Conservation (phyloP, 371 early-diverging fungal species). For the Ordospora pajunii region DNA sequence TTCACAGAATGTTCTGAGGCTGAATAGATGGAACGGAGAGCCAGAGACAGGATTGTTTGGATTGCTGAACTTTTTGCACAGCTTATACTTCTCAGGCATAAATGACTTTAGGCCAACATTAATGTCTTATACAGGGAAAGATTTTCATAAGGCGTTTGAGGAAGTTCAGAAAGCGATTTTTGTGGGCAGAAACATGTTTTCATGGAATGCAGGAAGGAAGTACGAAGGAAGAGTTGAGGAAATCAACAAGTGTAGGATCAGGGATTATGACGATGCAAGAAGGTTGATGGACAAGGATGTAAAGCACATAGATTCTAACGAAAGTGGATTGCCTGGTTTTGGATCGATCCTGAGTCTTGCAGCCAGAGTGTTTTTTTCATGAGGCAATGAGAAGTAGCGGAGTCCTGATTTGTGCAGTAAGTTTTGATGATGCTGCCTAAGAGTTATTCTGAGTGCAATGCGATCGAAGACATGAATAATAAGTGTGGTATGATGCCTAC, state of each 20-base stretch:
- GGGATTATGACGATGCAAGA: not conserved
- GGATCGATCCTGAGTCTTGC: not conserved
- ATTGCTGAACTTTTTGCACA: slow-evolving; percentile 22
- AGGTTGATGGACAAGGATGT: not conserved
- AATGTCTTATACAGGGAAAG: slow-evolving; percentile 11
- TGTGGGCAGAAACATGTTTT: slow-evolving; percentile 20
- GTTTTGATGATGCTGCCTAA: too few species aligned
- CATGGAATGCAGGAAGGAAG: not conserved
- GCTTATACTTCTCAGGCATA: not conserved
- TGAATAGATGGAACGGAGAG: not conserved
- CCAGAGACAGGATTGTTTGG: not conserved
- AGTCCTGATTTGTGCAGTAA: slow-evolving; percentile 1
- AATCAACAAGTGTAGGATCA: slow-evolving; percentile 13
- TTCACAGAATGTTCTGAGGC: not conserved
- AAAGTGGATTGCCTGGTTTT: not conserved
- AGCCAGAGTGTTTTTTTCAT: not conserved
- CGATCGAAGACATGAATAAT: too few species aligned
- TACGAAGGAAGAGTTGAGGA: slow-evolving; percentile 4
- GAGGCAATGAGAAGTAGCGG: not conserved
- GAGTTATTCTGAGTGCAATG: too few species aligned
- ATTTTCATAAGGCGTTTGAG: slow-evolving; percentile 16
- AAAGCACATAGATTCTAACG: not conserved
- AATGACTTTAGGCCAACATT: slow-evolving; percentile 5
- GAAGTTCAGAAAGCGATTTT: slow-evolving; percentile 11
- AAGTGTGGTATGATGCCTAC: too few species aligned